These are phyloP conservation scores for Apiotrichum mycotoxinovorans DNA, from an alignment of 1,284 basidiomycete species.

Conservation along the genomic window DNA sequence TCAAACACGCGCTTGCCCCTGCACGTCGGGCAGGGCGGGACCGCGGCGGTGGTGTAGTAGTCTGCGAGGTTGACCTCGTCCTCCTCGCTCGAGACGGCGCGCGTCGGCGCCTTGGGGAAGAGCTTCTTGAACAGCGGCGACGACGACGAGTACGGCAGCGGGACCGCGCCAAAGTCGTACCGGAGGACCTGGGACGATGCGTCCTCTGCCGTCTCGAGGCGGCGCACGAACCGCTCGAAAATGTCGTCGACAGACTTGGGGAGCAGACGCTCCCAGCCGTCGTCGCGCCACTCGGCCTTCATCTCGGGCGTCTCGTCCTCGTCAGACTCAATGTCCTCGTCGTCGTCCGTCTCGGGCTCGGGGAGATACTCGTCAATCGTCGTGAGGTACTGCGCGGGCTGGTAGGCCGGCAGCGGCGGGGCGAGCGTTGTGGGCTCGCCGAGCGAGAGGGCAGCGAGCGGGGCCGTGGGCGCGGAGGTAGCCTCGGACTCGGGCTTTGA, in stretches of 20 bases:
- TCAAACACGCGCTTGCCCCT: slow-evolving; percentile 44
- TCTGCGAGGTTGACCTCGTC: slow-evolving; percentile 34
- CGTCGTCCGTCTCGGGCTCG: slow-evolving; percentile 30
- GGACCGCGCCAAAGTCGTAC: slow-evolving; percentile 49
- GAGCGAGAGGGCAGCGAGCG: slow-evolving; percentile 25
- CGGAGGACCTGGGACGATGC: slow-evolving; percentile 46
- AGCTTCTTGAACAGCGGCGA: slow-evolving; percentile 44
- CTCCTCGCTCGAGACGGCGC: slow-evolving; percentile 31
- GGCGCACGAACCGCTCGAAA: slow-evolving; percentile 46
- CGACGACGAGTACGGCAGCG: slow-evolving; percentile 45
- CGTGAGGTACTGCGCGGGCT: slow-evolving; percentile 47
- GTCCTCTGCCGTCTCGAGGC: slow-evolving; percentile 43
- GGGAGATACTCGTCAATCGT: slow-evolving; percentile 50
- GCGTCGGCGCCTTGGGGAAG: slow-evolving; percentile 37
- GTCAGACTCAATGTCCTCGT: slow-evolving; percentile 21
- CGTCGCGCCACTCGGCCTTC: slow-evolving; percentile 32
- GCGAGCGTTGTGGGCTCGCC: slow-evolving; percentile 21
- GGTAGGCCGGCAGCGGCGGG: slow-evolving; percentile 46
- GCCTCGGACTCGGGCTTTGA: not conserved
- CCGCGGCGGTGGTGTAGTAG: slow-evolving; percentile 29
- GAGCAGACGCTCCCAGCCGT: slow-evolving; percentile 43
- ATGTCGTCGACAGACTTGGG: slow-evolving; percentile 47
- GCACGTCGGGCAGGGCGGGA: slow-evolving; percentile 43
- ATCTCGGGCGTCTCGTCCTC: slow-evolving; percentile 27
- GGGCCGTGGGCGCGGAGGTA: not conserved